Conservation (phyloP, 176 grass and related monocot genomes). For the Oryza nivara region DNA sequence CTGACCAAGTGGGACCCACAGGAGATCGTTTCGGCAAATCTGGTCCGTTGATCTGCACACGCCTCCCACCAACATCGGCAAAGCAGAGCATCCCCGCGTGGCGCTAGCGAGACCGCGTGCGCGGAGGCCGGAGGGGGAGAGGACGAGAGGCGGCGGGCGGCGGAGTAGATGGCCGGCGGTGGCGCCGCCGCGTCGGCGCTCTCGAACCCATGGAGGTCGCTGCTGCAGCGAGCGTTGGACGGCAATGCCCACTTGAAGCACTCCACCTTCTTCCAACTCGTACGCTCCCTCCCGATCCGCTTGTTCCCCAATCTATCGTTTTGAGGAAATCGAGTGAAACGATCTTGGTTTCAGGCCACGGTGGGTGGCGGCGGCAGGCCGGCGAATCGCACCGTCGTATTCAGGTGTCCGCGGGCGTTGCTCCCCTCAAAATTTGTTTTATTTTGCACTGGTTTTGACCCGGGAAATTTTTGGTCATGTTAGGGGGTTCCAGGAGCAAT, state of each 20-base stretch:
- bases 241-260: conserved; percentile 80
- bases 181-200: conserved; percentile 50
- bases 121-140: neutral
- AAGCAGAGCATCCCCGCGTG: neutral
- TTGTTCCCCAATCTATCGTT: neutral
- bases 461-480: neutral
- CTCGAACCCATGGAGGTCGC: conserved; percentile 65
- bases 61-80: neutral
- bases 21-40: neutral
- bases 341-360: conserved; percentile 59
- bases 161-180: conserved; percentile 41
- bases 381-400: conserved; percentile 88
- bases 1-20: neutral
- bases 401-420: conserved; percentile 48
- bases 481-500: conserved; percentile 82
- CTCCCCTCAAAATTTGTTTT: neutral
- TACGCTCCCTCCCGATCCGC: conserved; percentile 34
- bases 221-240: conserved; percentile 74
- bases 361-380: conserved; percentile 58
- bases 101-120: neutral
- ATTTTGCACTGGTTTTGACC: neutral
- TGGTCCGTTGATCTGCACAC: neutral
- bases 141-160: neutral
- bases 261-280: conserved; percentile 86
- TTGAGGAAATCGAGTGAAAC: conserved; percentile 23